Base-by-base conservation (phyloP, 2,329 filamentous ascomycete species). In the Hymenoscyphus infarciens region DNA sequence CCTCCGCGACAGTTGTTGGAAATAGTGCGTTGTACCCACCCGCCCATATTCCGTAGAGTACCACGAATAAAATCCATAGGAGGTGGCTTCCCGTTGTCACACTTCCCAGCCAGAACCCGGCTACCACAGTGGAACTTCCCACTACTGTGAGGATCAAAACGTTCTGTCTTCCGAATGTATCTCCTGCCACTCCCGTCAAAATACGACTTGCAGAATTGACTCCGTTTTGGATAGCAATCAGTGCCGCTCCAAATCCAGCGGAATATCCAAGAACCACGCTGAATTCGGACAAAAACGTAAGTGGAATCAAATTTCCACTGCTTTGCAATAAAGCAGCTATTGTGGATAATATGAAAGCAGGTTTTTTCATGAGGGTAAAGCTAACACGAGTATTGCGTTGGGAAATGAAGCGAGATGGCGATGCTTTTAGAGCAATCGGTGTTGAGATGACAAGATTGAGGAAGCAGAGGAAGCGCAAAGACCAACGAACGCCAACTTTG, bases 231-330 rank as follows among this genome's bases (percentile, higher is more conserved):
- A 76, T 71, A 5, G 80, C 79, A 16, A 82, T 71, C 19, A 81
- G 69, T 13, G 75, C 75, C 33, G 80, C 79, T 2, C 78, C 80
- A 15, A 74, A 73, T 10, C 73, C 70, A 3, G 78, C 71, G 0
- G 72, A 74, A 61, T 77, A 75, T 0, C 81, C 80, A 1, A 82
- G 68, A 0, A 74, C 73, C 1, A 79, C 75, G 8, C 76, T 78
- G 66, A 81, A 82, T 15, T 79, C 78, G 0, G 79, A 75, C 45
- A 82, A 74, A 63, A 82, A 83, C 0, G 76, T 75, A n/a, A 81
- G 72, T 0, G 80, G 80, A 10, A 80, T 75, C 57, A 77, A 75
- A 53, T 79, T 77, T 4, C 78, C 79, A 54, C 79, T 77, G 0
- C 80, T 75, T 70, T 81, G 68, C 0, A 73, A 60, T 15, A 79